Evolutionary conservation across 108 stramenopile species (phyloP).

Genomic region (Nannochloropsis gaditana): DNA sequence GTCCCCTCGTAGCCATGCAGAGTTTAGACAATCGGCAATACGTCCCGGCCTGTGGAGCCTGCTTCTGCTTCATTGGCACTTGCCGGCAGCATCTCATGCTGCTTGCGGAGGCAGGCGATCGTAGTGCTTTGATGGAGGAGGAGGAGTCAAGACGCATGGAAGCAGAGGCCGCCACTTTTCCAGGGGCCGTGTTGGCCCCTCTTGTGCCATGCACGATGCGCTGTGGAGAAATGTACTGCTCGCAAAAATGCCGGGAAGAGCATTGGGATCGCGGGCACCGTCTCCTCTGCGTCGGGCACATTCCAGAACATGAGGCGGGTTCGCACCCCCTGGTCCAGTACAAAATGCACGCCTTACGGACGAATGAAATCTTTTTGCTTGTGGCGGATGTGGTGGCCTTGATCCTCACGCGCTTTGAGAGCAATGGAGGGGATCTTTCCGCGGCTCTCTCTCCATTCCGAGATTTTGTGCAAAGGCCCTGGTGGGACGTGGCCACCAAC

Average conservation of each 20-base stretch:
- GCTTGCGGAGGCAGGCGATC: not conserved
- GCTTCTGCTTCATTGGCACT: not conserved
- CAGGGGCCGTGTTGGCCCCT: not conserved
- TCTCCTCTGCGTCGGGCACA: conserved; percentile 39
- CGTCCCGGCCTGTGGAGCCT: not conserved
- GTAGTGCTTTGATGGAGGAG: not conserved
- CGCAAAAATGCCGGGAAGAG: conserved; percentile 25
- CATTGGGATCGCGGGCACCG: conserved; percentile 34
- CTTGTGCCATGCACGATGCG: conserved; percentile 22
- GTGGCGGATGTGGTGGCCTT: conserved; percentile 50
- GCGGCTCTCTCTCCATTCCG: conserved; percentile 31
- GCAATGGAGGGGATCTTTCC: conserved; percentile 7
- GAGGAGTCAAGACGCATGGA: not conserved
- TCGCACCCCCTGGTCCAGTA: conserved; percentile 38
- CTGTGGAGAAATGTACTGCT: conserved; percentile 46
- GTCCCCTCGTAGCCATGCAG: not conserved
- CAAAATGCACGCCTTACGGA: conserved; percentile 47
- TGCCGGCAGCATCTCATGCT: conserved; percentile 19
- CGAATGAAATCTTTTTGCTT: conserved; percentile 57
- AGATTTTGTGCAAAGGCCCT: conserved; percentile 39
- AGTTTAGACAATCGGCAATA: conserved; percentile 9
- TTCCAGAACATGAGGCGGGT: conserved; percentile 34
- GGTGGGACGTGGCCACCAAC: conserved; percentile 47
- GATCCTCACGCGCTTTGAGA: conserved; percentile 18
- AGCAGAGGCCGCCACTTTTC: not conserved